Conservation (phyloP, 306 rosid genomes). For the Canavalia gladiata region DNA sequence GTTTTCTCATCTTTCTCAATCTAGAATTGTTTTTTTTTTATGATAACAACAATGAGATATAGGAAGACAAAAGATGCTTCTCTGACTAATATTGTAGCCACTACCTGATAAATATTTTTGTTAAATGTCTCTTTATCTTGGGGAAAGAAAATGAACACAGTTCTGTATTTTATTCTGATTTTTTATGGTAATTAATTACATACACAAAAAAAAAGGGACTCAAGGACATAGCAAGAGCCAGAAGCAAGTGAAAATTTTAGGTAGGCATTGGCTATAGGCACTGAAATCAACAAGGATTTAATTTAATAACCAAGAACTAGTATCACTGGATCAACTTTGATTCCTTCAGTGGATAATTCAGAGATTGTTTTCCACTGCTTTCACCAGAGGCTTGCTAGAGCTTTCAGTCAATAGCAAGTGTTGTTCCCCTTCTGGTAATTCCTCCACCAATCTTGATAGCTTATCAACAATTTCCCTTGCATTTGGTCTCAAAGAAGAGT, state of each 20-base stretch:
- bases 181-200: constrained; percentile 45
- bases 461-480: constrained; percentile 75
- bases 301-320: background rate
- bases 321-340: background rate
- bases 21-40: background rate
- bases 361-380: constrained; percentile 55
- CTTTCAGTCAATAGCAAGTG: constrained; percentile 63
- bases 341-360: constrained; percentile 46
- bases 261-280: constrained; percentile 14
- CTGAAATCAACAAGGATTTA: constrained; percentile 7
- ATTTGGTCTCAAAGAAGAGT: constrained; percentile 69
- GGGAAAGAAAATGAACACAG: constrained; percentile 41
- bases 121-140: background rate
- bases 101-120: background rate
- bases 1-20: background rate
- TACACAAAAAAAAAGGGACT: constrained; percentile 13
- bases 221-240: background rate
- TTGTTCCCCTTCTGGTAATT: constrained; percentile 63
- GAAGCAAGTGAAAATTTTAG: constrained; percentile 1
- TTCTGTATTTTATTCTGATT: constrained; percentile 45
- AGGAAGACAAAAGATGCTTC: constrained; percentile 3
- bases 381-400: constrained; percentile 79
- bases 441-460: constrained; percentile 71
- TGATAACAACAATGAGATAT: background rate
- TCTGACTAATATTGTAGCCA: constrained; percentile 8